These are phyloP conservation scores for Penicillium sp. DNA, from an alignment of 2,329 filamentous ascomycete species.

Conservation along the genomic window DNA sequence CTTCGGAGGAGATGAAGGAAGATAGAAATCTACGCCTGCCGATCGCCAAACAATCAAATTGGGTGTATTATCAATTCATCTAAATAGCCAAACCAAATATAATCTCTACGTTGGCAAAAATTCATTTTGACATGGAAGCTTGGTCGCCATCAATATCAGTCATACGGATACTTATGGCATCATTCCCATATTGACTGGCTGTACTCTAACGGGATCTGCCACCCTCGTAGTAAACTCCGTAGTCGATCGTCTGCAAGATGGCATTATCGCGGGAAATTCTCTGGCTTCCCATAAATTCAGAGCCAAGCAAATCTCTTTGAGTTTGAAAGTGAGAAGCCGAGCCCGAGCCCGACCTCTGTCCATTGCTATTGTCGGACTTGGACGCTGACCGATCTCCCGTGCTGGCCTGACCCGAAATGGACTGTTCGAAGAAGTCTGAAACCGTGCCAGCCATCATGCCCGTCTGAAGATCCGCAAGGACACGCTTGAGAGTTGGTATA, in stretches of 20 bases:
- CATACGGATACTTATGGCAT: not conserved
- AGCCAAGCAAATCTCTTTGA: not conserved
- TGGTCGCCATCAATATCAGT: not conserved
- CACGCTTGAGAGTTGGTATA: constrained; percentile 12
- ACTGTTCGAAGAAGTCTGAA: constrained; percentile 12
- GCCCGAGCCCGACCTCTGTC: not conserved
- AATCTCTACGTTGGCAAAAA: not conserved
- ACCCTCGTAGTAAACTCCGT: constrained; percentile 2
- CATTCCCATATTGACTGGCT: not conserved
- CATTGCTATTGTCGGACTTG: not conserved
- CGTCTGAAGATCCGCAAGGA: constrained; percentile 13
- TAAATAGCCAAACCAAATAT: not conserved
- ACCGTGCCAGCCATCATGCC: constrained; percentile 13
- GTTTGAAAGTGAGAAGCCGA: not conserved
- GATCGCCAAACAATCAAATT: too few relatives aligned
- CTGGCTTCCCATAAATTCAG: not conserved
- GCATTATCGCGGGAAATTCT: not conserved
- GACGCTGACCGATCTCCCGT: not conserved
- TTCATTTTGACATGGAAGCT: not conserved
- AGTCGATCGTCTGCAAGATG: constrained; percentile 1
- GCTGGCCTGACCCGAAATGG: constrained; percentile 2
- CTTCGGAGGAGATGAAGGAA: too few relatives aligned
- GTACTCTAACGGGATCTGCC: not conserved
- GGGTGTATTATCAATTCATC: too few relatives aligned
- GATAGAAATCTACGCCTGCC: too few relatives aligned